Base-by-base conservation (phyloP, 2,329 filamentous ascomycete genomes). In the Aspergillus melleus region DNA sequence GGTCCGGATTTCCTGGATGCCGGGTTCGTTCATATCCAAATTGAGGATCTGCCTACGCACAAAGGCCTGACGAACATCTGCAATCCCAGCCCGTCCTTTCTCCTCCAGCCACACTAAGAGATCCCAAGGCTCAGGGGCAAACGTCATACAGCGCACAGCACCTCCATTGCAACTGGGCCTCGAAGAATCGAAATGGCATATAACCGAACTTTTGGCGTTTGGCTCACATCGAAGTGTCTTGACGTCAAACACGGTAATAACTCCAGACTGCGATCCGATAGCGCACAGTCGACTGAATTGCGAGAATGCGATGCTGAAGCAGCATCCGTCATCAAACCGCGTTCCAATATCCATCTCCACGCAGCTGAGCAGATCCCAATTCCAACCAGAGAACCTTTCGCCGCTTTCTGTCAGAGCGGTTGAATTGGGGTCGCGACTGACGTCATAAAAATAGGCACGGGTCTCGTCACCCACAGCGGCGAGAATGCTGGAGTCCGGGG, bases 91-190 rank as follows among this genome's bases (percentile, higher is more conserved):
- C 62, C 77, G 73, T 16, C 80, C 80, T 63, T 90, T 88, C 68
- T 96, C 91, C 75, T 99, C 95, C 9, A 92, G 91, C 93, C 95
- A 98, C 6, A 96, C 90, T 46, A 99, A 80, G 19, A 99, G 84
- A 72, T 97, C 94, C 81, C 89, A 94, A 0, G 93, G 91, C 1
- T 90, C 90, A 0, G 94, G 93, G 4, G 91, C 92, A 72, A 99
- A 99, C 1, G 89, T 84, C 90, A 98, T 96, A 62, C 92, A 91
- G 62, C 95, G 86, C 55, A 98, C 88, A 32, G 94, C 92, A 49
- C 94, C 94, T 20, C 85, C 83, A 22, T 86, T 83, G n/a, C 81
- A 83, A 61, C 85, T 84, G 0, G 91, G 86, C 61, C 91, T 83
- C 0, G 92, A 93, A 16, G 92, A 93, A 59, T 85, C 85, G 69